These are phyloP conservation scores for Liriodendron chinense DNA, from an alignment of 164 flowering plant species.

Conservation along the genomic window DNA sequence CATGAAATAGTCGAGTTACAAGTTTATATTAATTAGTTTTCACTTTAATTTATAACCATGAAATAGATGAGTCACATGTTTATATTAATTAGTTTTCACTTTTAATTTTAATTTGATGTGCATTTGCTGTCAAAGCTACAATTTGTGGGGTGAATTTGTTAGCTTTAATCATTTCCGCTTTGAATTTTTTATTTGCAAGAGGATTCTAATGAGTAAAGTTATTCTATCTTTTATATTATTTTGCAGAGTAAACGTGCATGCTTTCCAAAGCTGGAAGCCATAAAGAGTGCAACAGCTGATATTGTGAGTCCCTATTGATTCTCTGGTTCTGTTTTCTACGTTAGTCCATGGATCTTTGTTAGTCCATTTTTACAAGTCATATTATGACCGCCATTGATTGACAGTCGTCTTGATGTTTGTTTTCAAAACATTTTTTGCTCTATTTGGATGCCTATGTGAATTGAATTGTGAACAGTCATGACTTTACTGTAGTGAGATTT, in stretches of 20 bases:
- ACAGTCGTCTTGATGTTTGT: not conserved
- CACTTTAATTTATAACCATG: no score
- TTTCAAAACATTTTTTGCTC: not conserved
- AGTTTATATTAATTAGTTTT: no score
- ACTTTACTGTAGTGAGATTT: not conserved
- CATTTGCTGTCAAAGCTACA: not conserved
- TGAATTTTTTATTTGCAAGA: not conserved
- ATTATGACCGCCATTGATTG: not conserved
- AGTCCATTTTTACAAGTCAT: not conserved
- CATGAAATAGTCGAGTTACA: no score
- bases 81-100: not conserved
- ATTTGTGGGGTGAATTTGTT: no score
- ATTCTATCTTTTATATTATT: slow-evolving; percentile 9
- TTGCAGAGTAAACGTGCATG: slow-evolving; percentile 80
- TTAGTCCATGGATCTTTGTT: not conserved
- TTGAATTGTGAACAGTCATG: not conserved
- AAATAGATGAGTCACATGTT: no score
- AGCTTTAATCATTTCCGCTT: not conserved
- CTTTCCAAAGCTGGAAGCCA: slow-evolving; percentile 91
- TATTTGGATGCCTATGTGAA: not conserved
- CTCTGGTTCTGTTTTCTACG: not conserved
- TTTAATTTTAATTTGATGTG: not conserved
- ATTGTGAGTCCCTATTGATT: slow-evolving; percentile 52
- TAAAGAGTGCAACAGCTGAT: slow-evolving; percentile 92
- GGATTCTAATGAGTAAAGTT: slow-evolving; percentile 4